Base-by-base conservation (phyloP, 2,329 filamentous ascomycete genomes). In the Botryotinia globosa region DNA sequence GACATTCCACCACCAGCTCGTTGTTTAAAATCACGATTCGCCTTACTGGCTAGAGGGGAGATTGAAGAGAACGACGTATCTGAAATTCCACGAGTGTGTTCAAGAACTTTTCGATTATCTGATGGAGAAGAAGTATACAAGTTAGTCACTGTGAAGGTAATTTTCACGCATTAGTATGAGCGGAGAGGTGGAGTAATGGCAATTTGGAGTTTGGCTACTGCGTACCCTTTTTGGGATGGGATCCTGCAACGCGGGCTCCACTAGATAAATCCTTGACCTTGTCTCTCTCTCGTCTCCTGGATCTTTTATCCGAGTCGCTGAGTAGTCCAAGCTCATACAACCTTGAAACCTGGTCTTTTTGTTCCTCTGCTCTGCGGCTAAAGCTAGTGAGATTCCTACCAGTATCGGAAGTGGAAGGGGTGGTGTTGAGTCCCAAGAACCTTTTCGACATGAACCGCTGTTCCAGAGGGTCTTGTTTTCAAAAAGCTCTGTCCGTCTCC, bases 1-100 rank as follows among this genome's bases (percentile, higher is more conserved):
- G 89, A 86, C 84, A 91, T 90, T 77, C 77, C 78, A 75, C 78
- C 77, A 51, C 77, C 78, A 48, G 77, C 74, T 77, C 77, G 76
- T 44, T 74, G 77, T 69, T 74, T 77, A 42, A 79, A 66, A 56
- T 77, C 77, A 67, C 75, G 72, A 18, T 73, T 74, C 63, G 72
- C 73, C 67, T 76, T 51, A 73, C 71, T 42, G 73, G 75, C 32
- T 75, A 70, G 37, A 68, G 66, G 29, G 73, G 74, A 22, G 65
- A 37, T 48, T 56, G 75, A 63, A 20, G 75, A 66, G 18, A 70
- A 69, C 32, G 73, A 71, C 34, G 65, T 64, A 48, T 54, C 63
- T 48, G 73, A 74, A 16, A 59, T 62, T 39, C 65, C 65, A 66
- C 74, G 74, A 67, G 65, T 42, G 56, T 71, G 62, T 42, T 74